Conservation (phyloP, 495 filamentous ascomycete species). For the Oidiodendron maius region DNA sequence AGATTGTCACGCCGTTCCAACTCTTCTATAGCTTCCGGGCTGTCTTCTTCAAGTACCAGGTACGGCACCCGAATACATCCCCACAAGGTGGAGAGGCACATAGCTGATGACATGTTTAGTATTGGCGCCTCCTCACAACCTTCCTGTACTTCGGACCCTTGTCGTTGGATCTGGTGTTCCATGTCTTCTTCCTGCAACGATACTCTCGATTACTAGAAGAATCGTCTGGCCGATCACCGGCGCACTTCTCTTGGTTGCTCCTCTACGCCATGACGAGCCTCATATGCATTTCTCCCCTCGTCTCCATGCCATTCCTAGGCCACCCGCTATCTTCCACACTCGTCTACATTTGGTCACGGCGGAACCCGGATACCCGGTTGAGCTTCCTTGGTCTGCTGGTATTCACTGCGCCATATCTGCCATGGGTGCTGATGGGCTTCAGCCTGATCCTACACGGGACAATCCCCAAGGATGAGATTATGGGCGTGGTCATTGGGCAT, state of each 20-base stretch:
- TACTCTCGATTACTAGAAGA: conserved; percentile 96
- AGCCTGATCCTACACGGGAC: conserved; percentile 78
- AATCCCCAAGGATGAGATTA: conserved; percentile 91
- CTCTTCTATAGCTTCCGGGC: conserved; percentile 94
- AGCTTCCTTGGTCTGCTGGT: conserved; percentile 87
- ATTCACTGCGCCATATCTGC: conserved; percentile 90
- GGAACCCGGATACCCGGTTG: conserved; percentile 85
- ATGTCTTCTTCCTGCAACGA: conserved; percentile 96
- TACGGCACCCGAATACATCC: conserved; percentile 27
- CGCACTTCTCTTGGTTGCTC: conserved; percentile 91
- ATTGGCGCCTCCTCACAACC: conserved; percentile 91
- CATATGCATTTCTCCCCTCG: conserved; percentile 72
- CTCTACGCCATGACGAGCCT: conserved; percentile 76
- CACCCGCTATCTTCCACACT: conserved; percentile 82
- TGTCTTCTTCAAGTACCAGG: conserved; percentile 86
- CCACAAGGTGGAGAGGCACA: neutral
- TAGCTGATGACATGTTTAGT: conserved; percentile 44
- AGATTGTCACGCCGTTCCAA: conserved; percentile 85
- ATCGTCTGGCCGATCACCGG: conserved; percentile 74
- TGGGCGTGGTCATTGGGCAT: conserved; percentile 88
- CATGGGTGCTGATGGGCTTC: conserved; percentile 94
- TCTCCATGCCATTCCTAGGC: conserved; percentile 86
- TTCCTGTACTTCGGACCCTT: conserved; percentile 97
- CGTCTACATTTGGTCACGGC: conserved; percentile 97
- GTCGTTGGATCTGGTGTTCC: conserved; percentile 91